Evolutionary conservation across 106 monocot genomes (phyloP), one percentile per base, ranked within the genome.

Genomic region (Dendrobium huoshanense): DNA sequence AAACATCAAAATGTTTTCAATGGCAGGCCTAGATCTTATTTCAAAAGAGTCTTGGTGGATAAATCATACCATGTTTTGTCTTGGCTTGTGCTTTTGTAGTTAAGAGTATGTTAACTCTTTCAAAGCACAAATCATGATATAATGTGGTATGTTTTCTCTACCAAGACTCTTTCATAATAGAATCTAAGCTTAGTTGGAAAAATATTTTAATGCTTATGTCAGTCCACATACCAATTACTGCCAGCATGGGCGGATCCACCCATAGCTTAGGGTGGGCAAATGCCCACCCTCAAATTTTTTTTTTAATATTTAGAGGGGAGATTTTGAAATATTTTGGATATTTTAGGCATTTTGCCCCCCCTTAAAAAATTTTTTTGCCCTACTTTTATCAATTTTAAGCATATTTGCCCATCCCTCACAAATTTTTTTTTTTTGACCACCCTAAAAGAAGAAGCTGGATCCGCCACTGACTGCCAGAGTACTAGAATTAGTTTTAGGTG

Each of bases 181-280:
- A 81, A 59, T 99, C 91, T 76, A 99, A 67, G 41, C 80, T 68
- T 18, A 95, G 98, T 44, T 95, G 91, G 75, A 91, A 91, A 84
- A 88, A 91, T 77, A 99, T 88, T 79, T 91, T 92, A 22, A 95
- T 93, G 82, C 95, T 95, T 75, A 99, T 95, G 79, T 99, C 95
- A 55, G 95, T 99, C 98, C 95, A 99, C 98, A 99, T 99, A 61
- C 98, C 98, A 79, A 99, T 91, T 44, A 90, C 98, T 13, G 92
- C n/a, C n/a, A n/a, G n/a, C n/a, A n/a, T n/a, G n/a, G n/a, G n/a
- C n/a, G n/a, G n/a, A n/a, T n/a, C n/a, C n/a, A n/a, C n/a, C n/a
- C n/a, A n/a, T n/a, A n/a, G n/a, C n/a, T n/a, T n/a, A n/a, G n/a
- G n/a, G n/a, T n/a, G n/a, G n/a, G n/a, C n/a, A n/a, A n/a, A n/a